Base-by-base conservation (phyloP, 192 early-diverging fungal genomes). In the Kickxella alabastrina region DNA sequence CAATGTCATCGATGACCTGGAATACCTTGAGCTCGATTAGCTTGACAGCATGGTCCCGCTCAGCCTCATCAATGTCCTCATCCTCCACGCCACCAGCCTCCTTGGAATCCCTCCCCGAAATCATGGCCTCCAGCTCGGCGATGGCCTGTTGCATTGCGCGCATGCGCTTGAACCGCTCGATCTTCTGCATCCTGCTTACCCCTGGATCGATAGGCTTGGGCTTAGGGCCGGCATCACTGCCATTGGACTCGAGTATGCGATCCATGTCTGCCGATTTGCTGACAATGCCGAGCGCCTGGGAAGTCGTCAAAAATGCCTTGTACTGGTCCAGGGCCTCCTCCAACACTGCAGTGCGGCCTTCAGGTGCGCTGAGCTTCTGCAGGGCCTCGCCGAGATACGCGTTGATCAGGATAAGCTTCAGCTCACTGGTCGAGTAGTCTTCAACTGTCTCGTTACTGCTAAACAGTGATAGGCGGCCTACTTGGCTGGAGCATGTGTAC, bases 371-470 rank as follows among this genome's bases (percentile, higher is more conserved):
- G 14, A 56, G 28, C 43, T 69, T 75, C 32, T 71, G 68, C 23
- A 78, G 41, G 5, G 45, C 68, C 32, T 72, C 64, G 32, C 62
- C 75, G 15, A 67, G 43, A 36, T 71, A 65, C n/a, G 62, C 66
- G 23, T 45, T 27, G 34, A 59, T 40, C 12, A 65, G 52, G 4
- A 68, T 47, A 6, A 68, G 80, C 80, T 80, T 73, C 18, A 97
- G 77, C 63, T 94, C 89, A 17, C 75, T 70, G 6, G 91, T 87
- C 34, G 83, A 85, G 25, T 95, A 84, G 65, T 97, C 95, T 6
- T 97, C 91, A 39, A 89, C 50, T 14, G 81, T 80, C 56, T 97
- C 95, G 67, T 97, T 95, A 17, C 63, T 75, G 59, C 89, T 92
- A 58, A 97, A 95, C 26, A 95, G 57, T 22, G 75, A 77, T 6